Conservation (phyloP, 345 rosid species). For the Salix arbutifolia region DNA sequence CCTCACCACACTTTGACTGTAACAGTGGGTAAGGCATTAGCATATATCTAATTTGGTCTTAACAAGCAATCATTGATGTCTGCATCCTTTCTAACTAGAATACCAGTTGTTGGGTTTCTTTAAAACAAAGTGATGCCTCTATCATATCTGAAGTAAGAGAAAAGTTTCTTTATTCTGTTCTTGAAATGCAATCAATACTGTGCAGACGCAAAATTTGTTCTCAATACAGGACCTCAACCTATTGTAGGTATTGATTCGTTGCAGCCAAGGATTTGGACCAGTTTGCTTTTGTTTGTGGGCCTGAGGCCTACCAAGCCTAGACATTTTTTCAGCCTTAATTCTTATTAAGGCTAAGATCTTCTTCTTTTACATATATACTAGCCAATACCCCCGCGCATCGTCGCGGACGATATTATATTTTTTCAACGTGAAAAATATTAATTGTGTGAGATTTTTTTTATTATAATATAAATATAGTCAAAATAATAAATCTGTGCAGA, state of each 20-base stretch:
- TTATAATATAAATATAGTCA: too few species aligned
- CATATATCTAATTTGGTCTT: slow-evolving; percentile 10
- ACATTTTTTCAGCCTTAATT: background rate
- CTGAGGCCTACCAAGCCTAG: background rate
- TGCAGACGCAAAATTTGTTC: background rate
- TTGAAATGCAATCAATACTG: slow-evolving; percentile 5
- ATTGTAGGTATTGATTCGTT: background rate
- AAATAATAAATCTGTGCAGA: too few species aligned
- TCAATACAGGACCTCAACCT: background rate
- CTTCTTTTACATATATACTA: background rate
- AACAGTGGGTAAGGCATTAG: background rate
- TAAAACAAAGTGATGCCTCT: slow-evolving; percentile 23
- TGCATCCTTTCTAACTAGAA: slow-evolving; percentile 10
- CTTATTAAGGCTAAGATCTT: background rate
- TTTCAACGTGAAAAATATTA: too few species aligned
- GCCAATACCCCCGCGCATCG: too few species aligned
- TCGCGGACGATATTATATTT: too few species aligned
- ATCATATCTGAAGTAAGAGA: slow-evolving; percentile 8
- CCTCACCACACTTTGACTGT: background rate
- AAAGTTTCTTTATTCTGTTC: slow-evolving; percentile 22
- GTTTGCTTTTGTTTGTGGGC: background rate
- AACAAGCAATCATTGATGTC: slow-evolving; percentile 8
- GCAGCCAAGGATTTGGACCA: background rate
- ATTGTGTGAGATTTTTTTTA: too few species aligned
- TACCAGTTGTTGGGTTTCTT: slow-evolving; percentile 11